A percentile compares a stretch with the other conserved stretches of the same genome.
These are phyloP conservation scores for Tranzscheliella williamsii DNA, from an alignment of 1,284 basidiomycete genomes.

Conservation along the genomic window DNA sequence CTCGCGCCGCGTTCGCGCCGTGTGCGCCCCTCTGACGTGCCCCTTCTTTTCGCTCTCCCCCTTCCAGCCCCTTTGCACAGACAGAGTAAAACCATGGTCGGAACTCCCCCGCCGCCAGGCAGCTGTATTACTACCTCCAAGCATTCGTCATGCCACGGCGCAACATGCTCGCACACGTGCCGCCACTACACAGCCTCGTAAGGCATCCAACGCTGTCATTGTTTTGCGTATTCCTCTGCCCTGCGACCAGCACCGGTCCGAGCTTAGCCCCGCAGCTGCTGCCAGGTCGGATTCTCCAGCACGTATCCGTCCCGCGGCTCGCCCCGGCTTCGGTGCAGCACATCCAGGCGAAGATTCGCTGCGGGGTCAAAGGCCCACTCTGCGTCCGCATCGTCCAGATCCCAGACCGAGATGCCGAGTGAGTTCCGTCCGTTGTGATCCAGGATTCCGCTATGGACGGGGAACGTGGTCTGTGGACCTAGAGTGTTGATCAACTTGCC, in stretches of 20 bases:
- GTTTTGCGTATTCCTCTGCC: too few species aligned
- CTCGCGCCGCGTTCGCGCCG: too few species aligned
- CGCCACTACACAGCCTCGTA: too few species aligned
- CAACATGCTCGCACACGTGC: too few species aligned
- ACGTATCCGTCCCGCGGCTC: slow-evolving; percentile 20
- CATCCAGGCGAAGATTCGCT: slow-evolving; percentile 9
- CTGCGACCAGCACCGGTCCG: too few species aligned
- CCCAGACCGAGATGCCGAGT: slow-evolving; percentile 35
- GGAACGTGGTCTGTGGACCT: slow-evolving; percentile 37
- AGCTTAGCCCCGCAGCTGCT: slow-evolving; percentile 21
- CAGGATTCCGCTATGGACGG: slow-evolving; percentile 33
- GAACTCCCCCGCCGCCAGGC: not conserved
- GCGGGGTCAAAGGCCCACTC: slow-evolving; percentile 17
- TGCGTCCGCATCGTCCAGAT: slow-evolving; percentile 6
- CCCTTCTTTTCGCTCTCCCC: not conserved
- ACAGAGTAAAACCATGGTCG: slow-evolving; percentile 12
- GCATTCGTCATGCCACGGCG: too few species aligned
- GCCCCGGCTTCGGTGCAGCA: slow-evolving; percentile 18
- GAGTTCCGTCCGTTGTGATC: slow-evolving; percentile 22
- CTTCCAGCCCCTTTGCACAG: slow-evolving; percentile 42
- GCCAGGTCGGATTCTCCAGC: slow-evolving; percentile 13
- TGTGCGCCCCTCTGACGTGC: too few species aligned
- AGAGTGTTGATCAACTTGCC: slow-evolving; percentile 29
- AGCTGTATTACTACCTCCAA: too few species aligned
- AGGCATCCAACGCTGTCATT: too few species aligned